A percentile compares a stretch with the other conserved stretches of the same genome.
These are phyloP conservation scores for Phylloporus sp. DNA, from an alignment of 768 basidiomycete genomes.

Conservation along the genomic window DNA sequence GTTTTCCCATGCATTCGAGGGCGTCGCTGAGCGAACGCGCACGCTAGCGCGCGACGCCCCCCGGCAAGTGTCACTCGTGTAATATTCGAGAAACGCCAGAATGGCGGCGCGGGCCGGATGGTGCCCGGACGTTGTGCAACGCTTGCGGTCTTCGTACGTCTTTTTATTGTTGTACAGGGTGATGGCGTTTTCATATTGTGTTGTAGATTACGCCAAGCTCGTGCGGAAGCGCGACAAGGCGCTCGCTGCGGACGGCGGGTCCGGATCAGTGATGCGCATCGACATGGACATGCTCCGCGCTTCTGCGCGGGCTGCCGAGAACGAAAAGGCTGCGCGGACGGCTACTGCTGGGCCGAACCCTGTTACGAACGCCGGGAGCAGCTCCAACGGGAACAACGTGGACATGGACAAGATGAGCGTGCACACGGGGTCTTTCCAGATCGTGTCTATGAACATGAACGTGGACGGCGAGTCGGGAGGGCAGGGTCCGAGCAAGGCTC, in stretches of 20 bases:
- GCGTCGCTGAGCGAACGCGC: slow-evolving; percentile 20
- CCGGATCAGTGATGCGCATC: slow-evolving; percentile 42
- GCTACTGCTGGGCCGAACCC: slow-evolving; percentile 29
- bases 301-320: slow-evolving; percentile 57
- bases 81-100: slow-evolving; percentile 87
- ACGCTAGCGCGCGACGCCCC: slow-evolving; percentile 73
- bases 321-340: slow-evolving; percentile 25
- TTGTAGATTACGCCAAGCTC: slow-evolving; percentile 73
- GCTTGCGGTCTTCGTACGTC: slow-evolving; percentile 74
- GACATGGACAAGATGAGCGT: slow-evolving; percentile 32
- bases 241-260: slow-evolving; percentile 48
- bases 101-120: slow-evolving; percentile 81
- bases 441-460: slow-evolving; percentile 27
- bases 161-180: too few species aligned
- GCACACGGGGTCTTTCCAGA: slow-evolving; percentile 61
- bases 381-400: slow-evolving; percentile 3
- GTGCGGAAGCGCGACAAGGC: slow-evolving; percentile 74
- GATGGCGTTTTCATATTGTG: not conserved
- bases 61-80: slow-evolving; percentile 84
- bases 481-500: too few species aligned
- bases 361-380: slow-evolving; percentile 5
- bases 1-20: not conserved
- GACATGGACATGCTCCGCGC: slow-evolving; percentile 75
- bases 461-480: slow-evolving; percentile 17
- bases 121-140: slow-evolving; percentile 78